Conservation (phyloP, 2,329 filamentous ascomycete species). For the Colletotrichum sp. region DNA sequence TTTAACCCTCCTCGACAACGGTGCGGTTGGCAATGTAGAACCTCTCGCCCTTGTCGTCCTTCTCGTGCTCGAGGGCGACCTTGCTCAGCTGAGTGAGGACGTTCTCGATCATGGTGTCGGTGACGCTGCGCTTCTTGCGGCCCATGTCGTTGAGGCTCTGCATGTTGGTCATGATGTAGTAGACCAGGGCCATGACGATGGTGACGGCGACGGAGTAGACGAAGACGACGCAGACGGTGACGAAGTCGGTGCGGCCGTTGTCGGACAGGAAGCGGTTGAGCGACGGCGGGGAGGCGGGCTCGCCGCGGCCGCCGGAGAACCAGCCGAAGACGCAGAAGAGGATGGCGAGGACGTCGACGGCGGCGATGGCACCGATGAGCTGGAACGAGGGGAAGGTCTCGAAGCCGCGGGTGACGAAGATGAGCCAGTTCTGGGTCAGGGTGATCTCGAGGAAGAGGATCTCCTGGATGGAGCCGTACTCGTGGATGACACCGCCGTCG, state of each 20-base stretch:
- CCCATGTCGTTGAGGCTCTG: constrained; percentile 65
- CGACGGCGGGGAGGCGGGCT: constrained; percentile 32
- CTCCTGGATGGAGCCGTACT: constrained; percentile 76
- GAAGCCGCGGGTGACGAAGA: constrained; percentile 77
- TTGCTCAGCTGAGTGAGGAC: constrained; percentile 67
- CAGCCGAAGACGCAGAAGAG: constrained; percentile 80
- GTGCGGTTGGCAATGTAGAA: constrained; percentile 23
- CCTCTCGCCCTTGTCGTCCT: constrained; percentile 43
- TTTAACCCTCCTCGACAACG: constrained; percentile 23
- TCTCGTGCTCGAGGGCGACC: constrained; percentile 65
- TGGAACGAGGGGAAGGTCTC: constrained; percentile 79
- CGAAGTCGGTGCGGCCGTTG: constrained; percentile 52
- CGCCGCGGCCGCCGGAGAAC: constrained; percentile 59
- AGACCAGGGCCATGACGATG: constrained; percentile 70
- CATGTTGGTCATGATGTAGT: constrained; percentile 66
- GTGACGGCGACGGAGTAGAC: constrained; percentile 70
- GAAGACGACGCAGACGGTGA: constrained; percentile 71
- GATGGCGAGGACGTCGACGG: constrained; percentile 74
- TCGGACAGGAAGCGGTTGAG: constrained; percentile 37
- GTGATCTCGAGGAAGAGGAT: constrained; percentile 78
- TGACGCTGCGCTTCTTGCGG: constrained; percentile 59
- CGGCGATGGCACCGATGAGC: constrained; percentile 72
- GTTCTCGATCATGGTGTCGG: constrained; percentile 25
- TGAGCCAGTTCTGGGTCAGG: constrained; percentile 79
- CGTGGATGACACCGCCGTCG: constrained; percentile 76